Evolutionary conservation across 352 stramenopile genomes (phyloP), one percentile per base, ranked within the genome.

Genomic region (Pythium biforme): DNA sequence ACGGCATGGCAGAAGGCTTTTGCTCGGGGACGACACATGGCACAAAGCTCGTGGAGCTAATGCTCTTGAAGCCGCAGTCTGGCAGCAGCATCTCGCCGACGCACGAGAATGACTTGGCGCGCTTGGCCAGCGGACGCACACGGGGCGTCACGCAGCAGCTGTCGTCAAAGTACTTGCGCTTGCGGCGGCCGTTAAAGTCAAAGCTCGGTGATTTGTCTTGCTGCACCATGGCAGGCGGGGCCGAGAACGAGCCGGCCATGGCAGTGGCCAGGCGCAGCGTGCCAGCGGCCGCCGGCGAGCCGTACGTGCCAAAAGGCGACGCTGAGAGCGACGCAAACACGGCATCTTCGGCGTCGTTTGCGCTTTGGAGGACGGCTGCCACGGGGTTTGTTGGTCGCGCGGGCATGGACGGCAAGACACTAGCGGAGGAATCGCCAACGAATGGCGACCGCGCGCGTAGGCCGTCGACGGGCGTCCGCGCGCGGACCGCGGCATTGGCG

Each of bases 91-190:
- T 37, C 34, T 81, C 74, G 15, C 64, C 62, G 19, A 65, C 74
- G 29, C 68, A 69, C 11, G 69, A 74, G 33, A 79, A 77, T 2
- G 75, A 85, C 62, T 86, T 86, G 34, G 71, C 57, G 20, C 79
- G 68, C 65, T 90, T 90, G 34, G 76, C 71, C 20, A 81, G 47
- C 11, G 81, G 81, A 11, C 79, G 79, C 22, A 89, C 66, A 15
- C 79, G 68, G 19, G 52, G 62, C 34, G 70, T 66, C 48, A 37
- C 62, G 14, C 71, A 66, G 33, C 64, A 69, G 0, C 40, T 68
- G 48, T 75, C 70, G 34, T 81, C 72, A 17, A 72, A 67, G 45
- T 63, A 81, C 55, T 83, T 86, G 58, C 82, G 82, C 54, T 91
- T 91, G 54, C 72, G 75, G 19, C 69, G 73, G 33, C 72, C 70